A percentile compares a stretch with the other conserved stretches of the same genome.
Evolutionary conservation across 352 stramenopile species (phyloP).

Genomic region (Pythium dissotocum): DNA sequence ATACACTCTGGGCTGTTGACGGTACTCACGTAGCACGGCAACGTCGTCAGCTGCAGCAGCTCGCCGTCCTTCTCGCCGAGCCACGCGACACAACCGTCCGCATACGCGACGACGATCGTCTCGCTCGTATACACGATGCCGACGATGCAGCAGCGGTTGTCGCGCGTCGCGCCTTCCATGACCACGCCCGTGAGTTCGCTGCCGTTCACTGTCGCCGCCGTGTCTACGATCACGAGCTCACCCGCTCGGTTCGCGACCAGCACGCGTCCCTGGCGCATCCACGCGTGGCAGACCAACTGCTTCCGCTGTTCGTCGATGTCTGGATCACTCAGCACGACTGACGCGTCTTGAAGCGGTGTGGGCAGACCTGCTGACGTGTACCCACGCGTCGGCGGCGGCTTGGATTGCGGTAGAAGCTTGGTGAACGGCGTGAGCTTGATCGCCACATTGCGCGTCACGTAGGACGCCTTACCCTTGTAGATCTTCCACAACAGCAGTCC

Average conservation of each 20-base stretch:
- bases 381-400: constrained; percentile 11
- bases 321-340: not conserved
- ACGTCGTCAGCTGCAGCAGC: constrained; percentile 35
- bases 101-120: constrained; percentile 51
- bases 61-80: constrained; percentile 45
- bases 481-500: constrained; percentile 74
- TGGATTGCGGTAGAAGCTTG: constrained; percentile 6
- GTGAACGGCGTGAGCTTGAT: constrained; percentile 29
- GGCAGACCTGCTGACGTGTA: not conserved
- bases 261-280: constrained; percentile 48
- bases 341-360: constrained; percentile 1
- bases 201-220: constrained; percentile 23
- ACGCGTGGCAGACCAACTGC: constrained; percentile 58
- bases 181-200: constrained; percentile 29
- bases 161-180: constrained; percentile 36
- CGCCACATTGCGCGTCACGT: constrained; percentile 27
- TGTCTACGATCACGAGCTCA: constrained; percentile 60
- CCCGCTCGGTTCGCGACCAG: constrained; percentile 53
- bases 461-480: constrained; percentile 37
- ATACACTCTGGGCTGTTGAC: not conserved
- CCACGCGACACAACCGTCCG: constrained; percentile 51
- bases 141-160: constrained; percentile 40
- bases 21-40: constrained; percentile 27
- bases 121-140: constrained; percentile 57
- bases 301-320: constrained; percentile 51